A percentile compares a stretch with the other conserved stretches of the same genome.
Conservation (phyloP, 2,329 filamentous ascomycete species). For the Cladosporium sp. region DNA sequence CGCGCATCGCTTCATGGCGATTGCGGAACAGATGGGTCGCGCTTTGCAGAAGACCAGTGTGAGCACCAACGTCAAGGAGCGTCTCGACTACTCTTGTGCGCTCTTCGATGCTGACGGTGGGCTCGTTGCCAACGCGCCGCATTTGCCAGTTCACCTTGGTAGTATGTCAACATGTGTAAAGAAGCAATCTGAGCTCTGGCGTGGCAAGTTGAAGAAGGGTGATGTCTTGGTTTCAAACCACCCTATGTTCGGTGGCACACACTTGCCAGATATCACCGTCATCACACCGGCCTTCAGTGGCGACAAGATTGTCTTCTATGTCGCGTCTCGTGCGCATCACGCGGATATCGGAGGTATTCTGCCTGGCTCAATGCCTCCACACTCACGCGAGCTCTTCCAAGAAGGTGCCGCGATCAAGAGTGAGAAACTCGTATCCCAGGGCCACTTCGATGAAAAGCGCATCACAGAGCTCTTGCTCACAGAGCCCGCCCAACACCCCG, state of each 20-base stretch:
- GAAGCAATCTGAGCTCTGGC: slow-evolving; percentile 78
- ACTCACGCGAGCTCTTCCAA: slow-evolving; percentile 61
- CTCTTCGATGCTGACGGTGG: slow-evolving; percentile 75
- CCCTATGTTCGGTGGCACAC: slow-evolving; percentile 79
- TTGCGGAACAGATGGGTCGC: slow-evolving; percentile 81
- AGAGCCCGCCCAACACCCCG: slow-evolving; percentile 72
- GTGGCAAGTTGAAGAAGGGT: slow-evolving; percentile 72
- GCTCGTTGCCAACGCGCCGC: slow-evolving; percentile 74
- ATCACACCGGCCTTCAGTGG: slow-evolving; percentile 77
- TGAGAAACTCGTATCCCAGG: slow-evolving; percentile 71
- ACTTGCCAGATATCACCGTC: slow-evolving; percentile 80
- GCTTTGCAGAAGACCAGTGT: slow-evolving; percentile 78
- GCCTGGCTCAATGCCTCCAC: slow-evolving; percentile 79
- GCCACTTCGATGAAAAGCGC: slow-evolving; percentile 74
- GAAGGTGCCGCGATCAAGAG: slow-evolving; percentile 58
- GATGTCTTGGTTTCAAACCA: slow-evolving; percentile 85
- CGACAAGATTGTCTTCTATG: slow-evolving; percentile 76
- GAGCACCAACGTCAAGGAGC: slow-evolving; percentile 78
- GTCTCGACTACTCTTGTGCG: slow-evolving; percentile 80
- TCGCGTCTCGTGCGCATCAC: slow-evolving; percentile 77
- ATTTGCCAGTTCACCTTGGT: slow-evolving; percentile 77
- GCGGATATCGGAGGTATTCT: slow-evolving; percentile 83
- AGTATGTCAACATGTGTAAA: slow-evolving; percentile 83
- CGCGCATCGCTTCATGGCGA: slow-evolving; percentile 80
- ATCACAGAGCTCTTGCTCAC: slow-evolving; percentile 68